Evolutionary conservation across 2,329 filamentous ascomycete genomes (phyloP).

Genomic region (Fusarium sp.): DNA sequence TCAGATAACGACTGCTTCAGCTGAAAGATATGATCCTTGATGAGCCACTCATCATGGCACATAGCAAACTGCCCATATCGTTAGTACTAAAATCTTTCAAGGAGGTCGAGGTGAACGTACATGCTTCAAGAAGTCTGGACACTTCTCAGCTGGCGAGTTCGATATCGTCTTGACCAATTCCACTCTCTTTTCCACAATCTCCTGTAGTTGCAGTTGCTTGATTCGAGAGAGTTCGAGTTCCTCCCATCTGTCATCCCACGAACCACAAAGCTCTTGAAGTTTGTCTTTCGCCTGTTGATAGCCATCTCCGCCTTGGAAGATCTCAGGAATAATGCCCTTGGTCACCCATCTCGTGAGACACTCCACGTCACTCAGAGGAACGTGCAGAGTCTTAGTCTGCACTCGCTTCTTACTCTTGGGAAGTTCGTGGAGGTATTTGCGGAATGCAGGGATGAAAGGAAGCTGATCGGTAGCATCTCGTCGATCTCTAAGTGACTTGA

Average conservation of each 20-base stretch:
- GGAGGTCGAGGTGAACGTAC: slow-evolving; percentile 59
- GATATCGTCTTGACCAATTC: slow-evolving; percentile 71
- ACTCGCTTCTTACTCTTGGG: slow-evolving; percentile 74
- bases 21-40: slow-evolving; percentile 90
- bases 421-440: slow-evolving; percentile 71
- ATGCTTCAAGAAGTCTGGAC: slow-evolving; percentile 86
- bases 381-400: slow-evolving; percentile 71
- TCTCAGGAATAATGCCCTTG: slow-evolving; percentile 67
- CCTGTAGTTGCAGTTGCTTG: slow-evolving; percentile 82
- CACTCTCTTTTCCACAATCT: slow-evolving; percentile 77
- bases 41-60: slow-evolving; percentile 96
- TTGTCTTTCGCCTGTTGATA: slow-evolving; percentile 69
- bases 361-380: slow-evolving; percentile 82
- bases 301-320: slow-evolving; percentile 62
- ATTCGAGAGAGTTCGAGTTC: slow-evolving; percentile 85
- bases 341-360: slow-evolving; percentile 78
- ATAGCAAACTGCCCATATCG: slow-evolving; percentile 79
- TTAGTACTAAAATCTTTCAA: slow-evolving; percentile 35
- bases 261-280: slow-evolving; percentile 73
- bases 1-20: slow-evolving; percentile 91
- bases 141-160: slow-evolving; percentile 71
- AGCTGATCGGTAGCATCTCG: slow-evolving; percentile 86
- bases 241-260: slow-evolving; percentile 83
- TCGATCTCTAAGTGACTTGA: slow-evolving; percentile 72
- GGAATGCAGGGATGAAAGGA: slow-evolving; percentile 79